Evolutionary conservation across 2,329 filamentous ascomycete species (phyloP).

Genomic region (Alternaria tenuissima): DNA sequence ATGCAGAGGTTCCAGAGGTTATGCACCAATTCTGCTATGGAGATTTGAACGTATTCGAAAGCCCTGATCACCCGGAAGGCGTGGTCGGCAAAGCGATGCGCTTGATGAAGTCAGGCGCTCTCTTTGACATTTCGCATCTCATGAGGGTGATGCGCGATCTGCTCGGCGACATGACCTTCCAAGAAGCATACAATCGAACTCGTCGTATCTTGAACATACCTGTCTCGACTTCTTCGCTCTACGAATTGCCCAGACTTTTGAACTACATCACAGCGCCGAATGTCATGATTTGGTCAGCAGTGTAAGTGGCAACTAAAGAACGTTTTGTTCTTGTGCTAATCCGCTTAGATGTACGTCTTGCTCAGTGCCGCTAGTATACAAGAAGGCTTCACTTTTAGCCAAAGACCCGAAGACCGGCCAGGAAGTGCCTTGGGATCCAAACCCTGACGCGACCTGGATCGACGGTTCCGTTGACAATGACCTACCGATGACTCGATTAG

Average conservation of each 20-base stretch:
- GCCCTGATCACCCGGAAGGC: constrained; percentile 66
- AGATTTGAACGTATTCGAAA: constrained; percentile 82
- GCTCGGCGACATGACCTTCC: constrained; percentile 90
- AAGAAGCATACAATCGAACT: constrained; percentile 95
- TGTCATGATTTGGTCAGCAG: constrained; percentile 95
- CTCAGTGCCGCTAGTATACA: constrained; percentile 88
- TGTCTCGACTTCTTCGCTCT: constrained; percentile 85
- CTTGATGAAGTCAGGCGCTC: constrained; percentile 80
- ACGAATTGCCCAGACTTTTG: constrained; percentile 84
- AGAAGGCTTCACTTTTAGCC: constrained; percentile 77
- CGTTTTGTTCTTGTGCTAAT: constrained; percentile 14
- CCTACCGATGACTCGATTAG: constrained; percentile 85
- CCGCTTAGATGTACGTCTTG: constrained; percentile 78
- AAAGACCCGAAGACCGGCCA: constrained; percentile 85
- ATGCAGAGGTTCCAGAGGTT: constrained; percentile 77
- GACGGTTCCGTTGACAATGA: constrained; percentile 96
- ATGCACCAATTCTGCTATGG: constrained; percentile 77
- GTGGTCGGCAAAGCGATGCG: constrained; percentile 74
- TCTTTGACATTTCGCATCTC: constrained; percentile 85
- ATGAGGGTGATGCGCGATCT: constrained; percentile 80
- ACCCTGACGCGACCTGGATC: constrained; percentile 80
- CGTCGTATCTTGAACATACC: constrained; percentile 92
- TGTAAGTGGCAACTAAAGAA: constrained; percentile 57
- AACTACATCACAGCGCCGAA: constrained; percentile 95
- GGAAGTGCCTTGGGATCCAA: constrained; percentile 83